Conservation (phyloP, 1,284 basidiomycete species). For the Mycena citricolor region DNA sequence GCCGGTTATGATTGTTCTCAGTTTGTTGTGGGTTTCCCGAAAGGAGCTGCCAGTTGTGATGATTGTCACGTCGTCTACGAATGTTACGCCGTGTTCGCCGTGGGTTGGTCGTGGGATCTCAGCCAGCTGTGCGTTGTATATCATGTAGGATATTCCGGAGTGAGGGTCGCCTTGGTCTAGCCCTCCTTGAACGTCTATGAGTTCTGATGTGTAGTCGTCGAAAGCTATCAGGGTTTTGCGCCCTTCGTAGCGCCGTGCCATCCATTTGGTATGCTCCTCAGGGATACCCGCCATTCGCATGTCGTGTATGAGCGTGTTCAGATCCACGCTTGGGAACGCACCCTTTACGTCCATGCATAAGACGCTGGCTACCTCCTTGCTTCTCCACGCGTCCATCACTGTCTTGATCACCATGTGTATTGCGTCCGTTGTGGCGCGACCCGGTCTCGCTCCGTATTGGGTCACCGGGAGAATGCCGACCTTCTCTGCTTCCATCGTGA, state of each 20-base stretch:
- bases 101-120: constrained; percentile 3
- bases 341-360: constrained; percentile 26
- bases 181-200: constrained; percentile 17
- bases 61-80: constrained; percentile 6
- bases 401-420: constrained; percentile 21
- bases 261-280: constrained; percentile 15
- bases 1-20: neutral
- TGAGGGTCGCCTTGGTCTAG: constrained; percentile 28
- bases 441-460: constrained; percentile 25
- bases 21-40: neutral
- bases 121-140: constrained; percentile 27
- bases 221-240: constrained; percentile 21
- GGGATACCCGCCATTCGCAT: constrained; percentile 15
- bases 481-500: constrained; percentile 6
- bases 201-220: constrained; percentile 15
- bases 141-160: constrained; percentile 24
- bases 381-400: constrained; percentile 25
- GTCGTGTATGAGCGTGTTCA: constrained; percentile 21
- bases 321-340: constrained; percentile 26
- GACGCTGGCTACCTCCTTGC: constrained; percentile 16
- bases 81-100: neutral
- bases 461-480: neutral
- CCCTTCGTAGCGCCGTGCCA: constrained; percentile 20
- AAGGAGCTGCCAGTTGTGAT: neutral
- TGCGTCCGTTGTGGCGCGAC: constrained; percentile 22